These are phyloP conservation scores for Ambrosiella cleistominuta DNA, from an alignment of 2,329 filamentous ascomycete species.

Conservation along the genomic window DNA sequence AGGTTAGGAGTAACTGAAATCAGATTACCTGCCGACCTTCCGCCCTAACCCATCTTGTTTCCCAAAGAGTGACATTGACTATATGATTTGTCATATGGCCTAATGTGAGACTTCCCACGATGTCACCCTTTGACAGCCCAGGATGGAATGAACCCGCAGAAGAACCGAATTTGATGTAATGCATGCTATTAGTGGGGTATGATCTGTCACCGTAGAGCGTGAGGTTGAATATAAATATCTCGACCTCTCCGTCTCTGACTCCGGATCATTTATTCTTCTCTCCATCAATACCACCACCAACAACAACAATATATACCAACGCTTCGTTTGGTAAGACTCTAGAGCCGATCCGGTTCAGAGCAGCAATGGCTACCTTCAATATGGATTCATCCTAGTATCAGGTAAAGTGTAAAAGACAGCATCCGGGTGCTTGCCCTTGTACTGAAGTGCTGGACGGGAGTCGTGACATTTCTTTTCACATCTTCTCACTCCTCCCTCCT, in stretches of 20 bases:
- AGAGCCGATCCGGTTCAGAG: not conserved
- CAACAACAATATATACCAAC: not conserved
- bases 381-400: slow-evolving; percentile 23
- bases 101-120: not conserved
- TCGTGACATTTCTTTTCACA: slow-evolving; percentile 20
- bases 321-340: not conserved
- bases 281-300: not conserved
- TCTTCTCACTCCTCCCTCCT: slow-evolving; percentile 6
- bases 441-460: not conserved
- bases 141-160: not conserved
- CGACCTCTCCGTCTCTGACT: not conserved
- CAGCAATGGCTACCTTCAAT: slow-evolving; percentile 14
- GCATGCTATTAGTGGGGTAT: not conserved
- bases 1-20: too few relatives aligned
- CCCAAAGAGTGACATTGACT: not conserved
- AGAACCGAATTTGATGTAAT: not conserved
- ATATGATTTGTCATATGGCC: not conserved
- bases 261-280: not conserved
- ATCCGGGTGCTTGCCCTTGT: slow-evolving; percentile 19
- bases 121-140: not conserved
- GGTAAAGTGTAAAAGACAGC: slow-evolving; percentile 25
- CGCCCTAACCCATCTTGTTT: too few relatives aligned
- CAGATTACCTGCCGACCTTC: too few relatives aligned
- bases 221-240: not conserved
- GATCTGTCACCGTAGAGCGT: not conserved